These are phyloP conservation scores for Calophaca sinica DNA, from an alignment of 306 rosid species.

Conservation along the genomic window DNA sequence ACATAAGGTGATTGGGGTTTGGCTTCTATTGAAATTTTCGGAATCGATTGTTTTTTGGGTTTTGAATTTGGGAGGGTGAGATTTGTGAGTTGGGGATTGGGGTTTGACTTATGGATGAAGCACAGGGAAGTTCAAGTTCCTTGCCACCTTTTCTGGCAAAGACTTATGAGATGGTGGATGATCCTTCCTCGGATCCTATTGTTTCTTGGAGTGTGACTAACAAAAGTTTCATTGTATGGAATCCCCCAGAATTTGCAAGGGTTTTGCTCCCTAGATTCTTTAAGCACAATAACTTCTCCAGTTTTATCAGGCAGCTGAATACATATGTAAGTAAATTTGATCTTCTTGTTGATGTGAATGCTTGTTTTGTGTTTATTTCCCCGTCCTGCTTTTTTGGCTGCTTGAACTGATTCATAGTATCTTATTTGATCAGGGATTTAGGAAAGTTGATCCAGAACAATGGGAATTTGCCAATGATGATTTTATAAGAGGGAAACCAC, in stretches of 20 bases:
- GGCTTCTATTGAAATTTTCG: constrained; percentile 34
- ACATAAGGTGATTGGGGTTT: constrained; percentile 41
- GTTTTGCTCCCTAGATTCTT: constrained; percentile 84
- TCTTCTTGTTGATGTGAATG: constrained; percentile 30
- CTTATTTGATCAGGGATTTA: constrained; percentile 72
- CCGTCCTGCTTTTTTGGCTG: constrained; percentile 26
- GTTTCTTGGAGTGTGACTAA: constrained; percentile 79
- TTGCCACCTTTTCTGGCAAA: constrained; percentile 90
- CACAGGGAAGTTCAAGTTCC: constrained; percentile 68
- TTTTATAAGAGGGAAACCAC: constrained; percentile 84
- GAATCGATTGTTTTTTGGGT: constrained; percentile 42
- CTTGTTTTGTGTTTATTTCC: constrained; percentile 22
- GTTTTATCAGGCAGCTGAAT: constrained; percentile 95
- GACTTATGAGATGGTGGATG: constrained; percentile 97
- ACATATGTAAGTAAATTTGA: constrained; percentile 76
- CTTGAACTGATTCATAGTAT: constrained; percentile 32
- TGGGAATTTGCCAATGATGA: constrained; percentile 97
- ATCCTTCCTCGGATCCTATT: constrained; percentile 66
- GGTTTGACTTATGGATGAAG: constrained; percentile 81
- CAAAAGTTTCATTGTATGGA: constrained; percentile 86
- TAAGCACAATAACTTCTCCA: constrained; percentile 95
- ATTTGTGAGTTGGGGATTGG: constrained; percentile 43
- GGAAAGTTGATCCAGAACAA: constrained; percentile 89
- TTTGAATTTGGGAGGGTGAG: constrained; percentile 49
- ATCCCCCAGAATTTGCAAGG: constrained; percentile 82